Evolutionary conservation across 1,139 yeast genomes (phyloP), one percentile per base, ranked within the genome.

Genomic region (Saccharomyces hybrid): DNA sequence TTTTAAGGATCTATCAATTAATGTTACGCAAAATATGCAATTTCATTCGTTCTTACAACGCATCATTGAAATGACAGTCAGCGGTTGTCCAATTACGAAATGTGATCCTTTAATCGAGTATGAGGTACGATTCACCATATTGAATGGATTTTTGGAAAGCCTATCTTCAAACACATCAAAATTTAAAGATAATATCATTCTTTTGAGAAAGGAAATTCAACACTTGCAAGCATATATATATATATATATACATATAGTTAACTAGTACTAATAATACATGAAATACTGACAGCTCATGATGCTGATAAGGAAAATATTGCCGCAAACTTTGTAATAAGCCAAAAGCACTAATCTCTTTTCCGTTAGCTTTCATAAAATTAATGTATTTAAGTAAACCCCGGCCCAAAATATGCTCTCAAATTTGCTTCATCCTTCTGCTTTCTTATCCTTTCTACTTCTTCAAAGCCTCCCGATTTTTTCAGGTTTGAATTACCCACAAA

Each of bases 391-490:
- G 8, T 3, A 8, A 38, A 38, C n/a, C 44, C 44, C 7, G 44
- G 57, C 9, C 61, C 73, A 56, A 75, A 73, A 41, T 69, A 71
- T 25, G 73, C 80, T 62, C 83, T 82, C 56, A 86, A 69, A 63
- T 85, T 85, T 60, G 83, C 84, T 52, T 76, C 79, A 70, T 91
- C 96, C 58, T 86, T 84, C 57, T 78, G 72, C 63, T 76, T 78
- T 59, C 97, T 76, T 52, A 77, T 65, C 55, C 89, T 77, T 63
- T 91, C 98, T 20, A 88, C 74, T 62, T 90, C 97, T 57, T 86
- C 95, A 44, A 90, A 79, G 2, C 98, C 97, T 2, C 97, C 98
- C 31, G 89, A 82, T 60, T 82, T 85, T 65, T 87, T 88, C 56
- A 90, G 75, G 64, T 79, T 86, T 42, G 80, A 78, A 52, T 84